phyloP scores from a whole-genome alignment of 352 stramenopile species.

The Aphanomyces astaci region DNA sequence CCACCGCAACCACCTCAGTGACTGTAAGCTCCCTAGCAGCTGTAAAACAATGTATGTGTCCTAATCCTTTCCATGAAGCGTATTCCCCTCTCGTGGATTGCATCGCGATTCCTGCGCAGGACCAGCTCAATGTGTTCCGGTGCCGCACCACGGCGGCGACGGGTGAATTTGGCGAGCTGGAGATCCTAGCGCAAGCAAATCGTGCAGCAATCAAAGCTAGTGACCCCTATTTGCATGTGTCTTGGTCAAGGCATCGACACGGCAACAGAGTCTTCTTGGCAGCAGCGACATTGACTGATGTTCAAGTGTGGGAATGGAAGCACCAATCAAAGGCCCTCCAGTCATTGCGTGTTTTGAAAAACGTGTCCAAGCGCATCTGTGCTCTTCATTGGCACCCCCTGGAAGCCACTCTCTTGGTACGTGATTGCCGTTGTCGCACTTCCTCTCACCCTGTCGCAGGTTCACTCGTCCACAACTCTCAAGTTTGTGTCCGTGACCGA shows the following conservation, averaged over 20 bases:
- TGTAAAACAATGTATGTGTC: background rate
- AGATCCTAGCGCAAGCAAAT: background rate
- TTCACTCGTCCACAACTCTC: background rate
- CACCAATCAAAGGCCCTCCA: background rate
- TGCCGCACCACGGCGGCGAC: background rate
- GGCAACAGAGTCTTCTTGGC: background rate
- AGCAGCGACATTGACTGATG: background rate
- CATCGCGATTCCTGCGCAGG: background rate
- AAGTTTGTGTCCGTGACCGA: background rate
- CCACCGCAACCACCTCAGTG: background rate
- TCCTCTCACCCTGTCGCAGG: too few species aligned
- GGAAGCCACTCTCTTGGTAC: background rate
- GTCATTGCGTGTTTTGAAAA: background rate
- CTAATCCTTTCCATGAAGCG: background rate
- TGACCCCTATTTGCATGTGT: background rate
- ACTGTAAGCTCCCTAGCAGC: background rate
- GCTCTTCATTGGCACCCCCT: background rate
- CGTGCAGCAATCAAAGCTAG: background rate
- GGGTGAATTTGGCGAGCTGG: background rate
- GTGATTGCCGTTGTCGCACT: background rate
- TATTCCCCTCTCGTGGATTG: background rate
- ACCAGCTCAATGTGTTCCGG: background rate
- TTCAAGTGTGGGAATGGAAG: background rate
- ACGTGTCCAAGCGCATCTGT: background rate
- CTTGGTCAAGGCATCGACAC: background rate